phyloP scores from a whole-genome alignment of 208 protist genomes.

The Acanthamoeba pearcei region DNA sequence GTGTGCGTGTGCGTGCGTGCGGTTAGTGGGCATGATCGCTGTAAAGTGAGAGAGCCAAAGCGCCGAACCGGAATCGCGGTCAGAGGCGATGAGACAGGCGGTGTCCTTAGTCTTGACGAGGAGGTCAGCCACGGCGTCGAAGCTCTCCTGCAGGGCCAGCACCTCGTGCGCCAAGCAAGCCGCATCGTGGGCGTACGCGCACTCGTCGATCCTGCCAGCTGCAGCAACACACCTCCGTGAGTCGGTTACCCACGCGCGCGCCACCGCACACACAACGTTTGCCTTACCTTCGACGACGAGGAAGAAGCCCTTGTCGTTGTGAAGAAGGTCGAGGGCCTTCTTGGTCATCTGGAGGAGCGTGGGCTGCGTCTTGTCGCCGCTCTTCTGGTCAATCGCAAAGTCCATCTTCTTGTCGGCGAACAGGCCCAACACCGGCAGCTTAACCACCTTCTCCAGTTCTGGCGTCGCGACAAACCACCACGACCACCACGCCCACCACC shows the following conservation, averaged over 20 bases:
- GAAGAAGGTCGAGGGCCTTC: conserved; percentile 34
- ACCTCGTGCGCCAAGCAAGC: conserved; percentile 46
- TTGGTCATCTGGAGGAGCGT: conserved; percentile 18
- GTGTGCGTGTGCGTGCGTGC: no score
- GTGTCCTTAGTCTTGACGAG: conserved; percentile 44
- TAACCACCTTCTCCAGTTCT: not conserved
- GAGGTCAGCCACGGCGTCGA: conserved; percentile 41
- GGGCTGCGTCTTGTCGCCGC: not conserved
- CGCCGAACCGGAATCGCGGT: conserved; percentile 14
- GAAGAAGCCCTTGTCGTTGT: conserved; percentile 50
- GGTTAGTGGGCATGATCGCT: not conserved
- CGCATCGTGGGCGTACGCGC: not conserved
- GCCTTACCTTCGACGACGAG: conserved; percentile 34
- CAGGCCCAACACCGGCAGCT: conserved; percentile 25
- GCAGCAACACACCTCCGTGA: not conserved
- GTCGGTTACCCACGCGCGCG: not conserved
- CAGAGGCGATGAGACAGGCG: conserved; percentile 22
- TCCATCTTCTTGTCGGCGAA: conserved; percentile 11
- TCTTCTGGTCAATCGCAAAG: conserved; percentile 8
- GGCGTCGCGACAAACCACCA: not conserved
- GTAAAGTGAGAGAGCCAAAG: not conserved
- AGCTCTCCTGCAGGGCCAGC: conserved; percentile 51
- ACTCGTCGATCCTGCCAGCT: conserved; percentile 32
- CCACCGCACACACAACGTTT: not conserved
- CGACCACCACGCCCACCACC: not conserved